These are phyloP conservation scores for Cladosporium austrohemisphaericum DNA, from an alignment of 2,329 filamentous ascomycete genomes.

Conservation along the genomic window DNA sequence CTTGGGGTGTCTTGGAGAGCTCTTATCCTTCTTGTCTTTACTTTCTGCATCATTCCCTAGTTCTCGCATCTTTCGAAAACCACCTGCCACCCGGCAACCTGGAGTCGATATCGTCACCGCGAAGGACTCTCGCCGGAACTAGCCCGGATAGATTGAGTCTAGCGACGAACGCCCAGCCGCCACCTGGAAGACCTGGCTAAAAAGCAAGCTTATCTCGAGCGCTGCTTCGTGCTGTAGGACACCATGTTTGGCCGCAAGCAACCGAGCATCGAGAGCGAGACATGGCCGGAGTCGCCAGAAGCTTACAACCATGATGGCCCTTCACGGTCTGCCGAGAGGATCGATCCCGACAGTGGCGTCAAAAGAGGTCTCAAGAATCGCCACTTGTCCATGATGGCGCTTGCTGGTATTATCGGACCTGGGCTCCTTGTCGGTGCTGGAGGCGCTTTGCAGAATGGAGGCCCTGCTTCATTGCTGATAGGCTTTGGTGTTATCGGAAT, in stretches of 20 bases:
- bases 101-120: background rate
- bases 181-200: background rate
- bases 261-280: slow-evolving; percentile 1
- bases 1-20: background rate
- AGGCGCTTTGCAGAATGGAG: slow-evolving; percentile 63
- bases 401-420: slow-evolving; percentile 59
- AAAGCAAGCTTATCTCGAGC: background rate
- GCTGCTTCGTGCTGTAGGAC: background rate
- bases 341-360: slow-evolving; percentile 55
- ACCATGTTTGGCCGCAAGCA: slow-evolving; percentile 11
- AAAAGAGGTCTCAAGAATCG: slow-evolving; percentile 66
- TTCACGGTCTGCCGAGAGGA: background rate
- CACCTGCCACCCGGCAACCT: background rate
- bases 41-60: background rate
- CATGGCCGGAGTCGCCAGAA: slow-evolving; percentile 11
- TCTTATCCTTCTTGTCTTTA: background rate
- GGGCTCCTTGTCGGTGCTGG: slow-evolving; percentile 66
- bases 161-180: background rate
- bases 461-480: slow-evolving; percentile 68
- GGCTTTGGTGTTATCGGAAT: slow-evolving; percentile 70
- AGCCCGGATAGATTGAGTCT: background rate
- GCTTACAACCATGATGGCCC: slow-evolving; percentile 1
- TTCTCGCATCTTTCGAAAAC: background rate
- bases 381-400: slow-evolving; percentile 57
- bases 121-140: background rate